Evolutionary conservation across 176 grass and related monocot species (phyloP), one percentile per base, ranked within the genome.

Genomic region (Carex cristatella): DNA sequence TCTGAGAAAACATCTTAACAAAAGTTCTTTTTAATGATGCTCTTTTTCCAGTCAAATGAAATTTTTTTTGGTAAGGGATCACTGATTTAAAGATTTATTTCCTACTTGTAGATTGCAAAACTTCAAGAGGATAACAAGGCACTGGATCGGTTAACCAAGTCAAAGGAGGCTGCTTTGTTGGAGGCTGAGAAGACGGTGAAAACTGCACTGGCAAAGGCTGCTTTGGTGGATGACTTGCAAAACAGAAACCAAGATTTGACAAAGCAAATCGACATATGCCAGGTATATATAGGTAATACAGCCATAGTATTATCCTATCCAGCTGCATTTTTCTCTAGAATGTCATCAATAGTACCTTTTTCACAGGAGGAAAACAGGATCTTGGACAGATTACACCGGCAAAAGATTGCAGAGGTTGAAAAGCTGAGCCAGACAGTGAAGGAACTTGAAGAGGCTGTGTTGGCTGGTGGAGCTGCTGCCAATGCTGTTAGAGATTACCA

Each of bases 401-500:
- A 98, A 66, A 98, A 98, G 82, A 90, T 98, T 80, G 91, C 93
- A 2, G 96, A 95, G 85, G 93, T 98, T 83, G 96, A 98, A 90
- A 94, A 95, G 65, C 82, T 98, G 82, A 92, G 91, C 80, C 93
- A 95, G 82, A 98, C 96, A 60, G 95, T 98, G 42, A 90, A 90
- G 84, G 96, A 93, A 66, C 89, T 98, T 71, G 96, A 98, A 85
- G 96, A 98, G 61, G 91, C 93, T 90, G 91, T 98, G 66, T 86
- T 98, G 86, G 91, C 91, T 86, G 96, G 96, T 88, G 96, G 96
- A 84, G 91, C 89, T 68, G 91, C 91, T 85, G 96, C 93, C 70
- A 98, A 98, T 92, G 93, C 93, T 79, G 96, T 94, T 83, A 98
- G 96, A 87, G 93, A 98, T 83, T 98, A 94, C 88, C 93, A 98